Conservation (phyloP, 192 early-diverging fungal species). For the Ambispora gerdemannii region DNA sequence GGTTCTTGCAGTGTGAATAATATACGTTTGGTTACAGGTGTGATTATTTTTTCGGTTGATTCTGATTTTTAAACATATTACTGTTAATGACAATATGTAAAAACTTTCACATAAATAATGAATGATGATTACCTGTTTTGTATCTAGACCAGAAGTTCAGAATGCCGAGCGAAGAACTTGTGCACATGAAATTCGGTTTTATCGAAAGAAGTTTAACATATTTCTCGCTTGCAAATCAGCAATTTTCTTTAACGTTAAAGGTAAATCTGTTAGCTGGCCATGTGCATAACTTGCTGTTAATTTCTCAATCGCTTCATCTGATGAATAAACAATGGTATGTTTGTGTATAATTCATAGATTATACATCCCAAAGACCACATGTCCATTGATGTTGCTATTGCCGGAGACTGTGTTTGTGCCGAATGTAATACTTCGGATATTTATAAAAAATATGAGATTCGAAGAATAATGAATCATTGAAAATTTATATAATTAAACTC, state of each 20-base stretch:
- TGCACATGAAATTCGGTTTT: background rate
- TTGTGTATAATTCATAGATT: slow-evolving; percentile 37
- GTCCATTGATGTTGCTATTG: slow-evolving; percentile 38
- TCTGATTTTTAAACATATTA: background rate
- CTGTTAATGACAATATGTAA: too few species aligned
- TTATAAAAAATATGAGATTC: too few species aligned
- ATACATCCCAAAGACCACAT: slow-evolving; percentile 43
- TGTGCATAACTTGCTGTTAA: background rate
- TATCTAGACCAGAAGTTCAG: background rate
- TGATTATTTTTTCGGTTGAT: background rate
- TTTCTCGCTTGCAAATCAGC: background rate
- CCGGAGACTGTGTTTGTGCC: background rate
- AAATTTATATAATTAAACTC: too few species aligned
- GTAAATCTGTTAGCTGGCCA: background rate
- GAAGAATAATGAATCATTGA: too few species aligned
- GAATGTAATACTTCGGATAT: background rate
- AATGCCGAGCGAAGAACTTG: background rate
- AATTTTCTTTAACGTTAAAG: background rate
- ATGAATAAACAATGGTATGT: slow-evolving; percentile 29
- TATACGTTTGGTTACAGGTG: background rate
- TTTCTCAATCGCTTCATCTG: slow-evolving; percentile 34
- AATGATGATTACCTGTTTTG: background rate
- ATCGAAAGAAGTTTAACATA: background rate
- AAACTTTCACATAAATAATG: too few species aligned
- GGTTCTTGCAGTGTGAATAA: background rate